phyloP scores from a whole-genome alignment of 495 filamentous ascomycete species.

The Hypomontagnella monticulosa region DNA sequence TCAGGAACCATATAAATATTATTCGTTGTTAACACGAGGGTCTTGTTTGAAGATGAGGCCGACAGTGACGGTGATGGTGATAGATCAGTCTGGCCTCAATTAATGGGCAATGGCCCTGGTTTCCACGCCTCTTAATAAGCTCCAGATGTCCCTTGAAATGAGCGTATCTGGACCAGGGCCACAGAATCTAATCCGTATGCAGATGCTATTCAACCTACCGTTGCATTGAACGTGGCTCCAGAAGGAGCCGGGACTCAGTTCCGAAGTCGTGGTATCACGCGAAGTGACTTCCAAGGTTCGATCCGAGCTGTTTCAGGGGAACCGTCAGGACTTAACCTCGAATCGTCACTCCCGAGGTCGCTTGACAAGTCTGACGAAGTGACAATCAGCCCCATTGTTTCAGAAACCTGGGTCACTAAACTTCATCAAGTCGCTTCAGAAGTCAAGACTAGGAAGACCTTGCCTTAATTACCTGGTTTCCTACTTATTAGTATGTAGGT shows the following conservation, averaged over 20 bases:
- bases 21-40: constrained; percentile 17
- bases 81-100: constrained; percentile 25
- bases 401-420: constrained; percentile 35
- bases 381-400: constrained; percentile 38
- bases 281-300: constrained; percentile 41
- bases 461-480: neutral
- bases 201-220: constrained; percentile 15
- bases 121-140: constrained; percentile 9
- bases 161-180: neutral
- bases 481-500: too few species aligned
- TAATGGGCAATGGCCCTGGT: constrained; percentile 5
- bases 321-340: constrained; percentile 16
- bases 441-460: constrained; percentile 4
- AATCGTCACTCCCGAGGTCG: constrained; percentile 28
- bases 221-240: constrained; percentile 20
- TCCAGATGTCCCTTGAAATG: neutral
- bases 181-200: neutral
- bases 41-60: constrained; percentile 30
- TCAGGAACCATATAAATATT: constrained; percentile 14
- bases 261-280: constrained; percentile 41
- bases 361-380: constrained; percentile 28
- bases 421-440: constrained; percentile 18
- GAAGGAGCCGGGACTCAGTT: constrained; percentile 35
- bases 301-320: constrained; percentile 41
- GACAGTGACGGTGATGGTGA: constrained; percentile 35